phyloP scores from a whole-genome alignment of 2,329 filamentous ascomycete species.

The Ustulina deusta region DNA sequence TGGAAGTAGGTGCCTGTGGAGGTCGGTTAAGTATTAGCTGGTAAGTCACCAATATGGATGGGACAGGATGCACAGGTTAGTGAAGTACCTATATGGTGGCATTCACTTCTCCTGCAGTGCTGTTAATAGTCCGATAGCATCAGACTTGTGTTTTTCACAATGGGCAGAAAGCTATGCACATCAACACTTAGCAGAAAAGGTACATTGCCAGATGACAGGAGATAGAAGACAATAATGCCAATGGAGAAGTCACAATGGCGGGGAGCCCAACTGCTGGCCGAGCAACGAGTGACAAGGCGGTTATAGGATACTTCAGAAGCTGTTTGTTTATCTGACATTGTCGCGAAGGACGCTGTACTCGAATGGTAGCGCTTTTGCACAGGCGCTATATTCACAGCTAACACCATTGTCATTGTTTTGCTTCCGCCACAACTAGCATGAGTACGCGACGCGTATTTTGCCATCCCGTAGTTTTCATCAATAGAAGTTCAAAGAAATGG shows the following conservation, averaged over 20 bases:
- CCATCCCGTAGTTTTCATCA: neutral
- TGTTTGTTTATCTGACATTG: neutral
- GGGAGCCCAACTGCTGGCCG: neutral
- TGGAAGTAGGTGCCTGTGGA: neutral
- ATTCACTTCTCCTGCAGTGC: neutral
- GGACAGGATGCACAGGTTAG: neutral
- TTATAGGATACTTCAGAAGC: neutral
- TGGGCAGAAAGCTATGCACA: neutral
- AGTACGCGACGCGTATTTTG: neutral
- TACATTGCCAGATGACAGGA: neutral
- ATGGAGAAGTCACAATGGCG: conserved; percentile 1
- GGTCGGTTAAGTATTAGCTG: neutral
- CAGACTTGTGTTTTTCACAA: neutral
- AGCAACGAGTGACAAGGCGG: neutral
- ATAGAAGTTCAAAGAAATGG: neutral
- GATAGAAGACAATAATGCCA: neutral
- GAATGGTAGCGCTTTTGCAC: neutral
- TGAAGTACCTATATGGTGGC: neutral
- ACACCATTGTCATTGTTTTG: neutral
- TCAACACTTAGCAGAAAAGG: neutral
- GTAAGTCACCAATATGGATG: neutral
- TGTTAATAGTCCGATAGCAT: neutral
- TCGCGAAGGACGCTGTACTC: neutral
- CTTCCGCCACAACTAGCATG: neutral
- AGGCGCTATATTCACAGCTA: neutral